Percentiles rank a stretch among this genome's conserved stretches.
Evolutionary conservation across 768 basidiomycete species (phyloP).

Genomic region (Russula olivacea): DNA sequence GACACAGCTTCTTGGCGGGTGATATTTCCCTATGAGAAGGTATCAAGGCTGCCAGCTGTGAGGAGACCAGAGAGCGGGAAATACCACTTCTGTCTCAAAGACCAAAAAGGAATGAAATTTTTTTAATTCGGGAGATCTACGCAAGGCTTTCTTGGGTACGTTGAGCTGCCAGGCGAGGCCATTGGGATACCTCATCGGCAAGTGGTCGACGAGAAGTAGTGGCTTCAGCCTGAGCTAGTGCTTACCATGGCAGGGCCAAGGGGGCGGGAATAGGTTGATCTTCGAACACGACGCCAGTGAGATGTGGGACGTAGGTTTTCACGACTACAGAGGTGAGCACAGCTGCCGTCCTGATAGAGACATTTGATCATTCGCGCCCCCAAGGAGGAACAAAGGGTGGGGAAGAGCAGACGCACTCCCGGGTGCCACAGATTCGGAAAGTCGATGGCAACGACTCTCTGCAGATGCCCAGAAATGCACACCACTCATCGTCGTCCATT

Average conservation of each 20-base stretch:
- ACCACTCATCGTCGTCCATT: conserved; percentile 72
- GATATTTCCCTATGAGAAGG: conserved; percentile 71
- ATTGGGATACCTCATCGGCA: conserved; percentile 72
- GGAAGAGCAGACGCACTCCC: conserved; percentile 50
- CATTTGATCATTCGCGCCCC: conserved; percentile 21
- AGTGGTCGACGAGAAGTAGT: conserved; percentile 8
- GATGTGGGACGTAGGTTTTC: conserved; percentile 67
- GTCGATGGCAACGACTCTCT: conserved; percentile 82
- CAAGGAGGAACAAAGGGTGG: conserved; percentile 14
- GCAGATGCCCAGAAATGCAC: conserved; percentile 56
- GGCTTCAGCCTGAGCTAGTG: not conserved
- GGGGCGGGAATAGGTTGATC: conserved; percentile 73
- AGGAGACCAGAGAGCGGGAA: conserved; percentile 29
- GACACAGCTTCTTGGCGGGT: conserved; percentile 96
- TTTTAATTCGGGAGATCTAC: conserved; percentile 86
- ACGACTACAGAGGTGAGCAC: conserved; percentile 76
- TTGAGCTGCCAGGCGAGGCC: conserved; percentile 97
- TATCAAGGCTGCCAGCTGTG: not conserved
- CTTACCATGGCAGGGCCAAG: conserved; percentile 77
- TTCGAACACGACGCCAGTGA: conserved; percentile 71
- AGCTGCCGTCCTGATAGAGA: conserved; percentile 50
- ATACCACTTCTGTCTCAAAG: conserved; percentile 93
- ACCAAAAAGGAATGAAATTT: conserved; percentile 95
- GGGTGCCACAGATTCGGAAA: conserved; percentile 85
- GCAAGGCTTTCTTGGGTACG: conserved; percentile 79